Evolutionary conservation across 225 moss, liverwort and hornwort species (phyloP).

Genomic region (Pleurozium schreberi): DNA sequence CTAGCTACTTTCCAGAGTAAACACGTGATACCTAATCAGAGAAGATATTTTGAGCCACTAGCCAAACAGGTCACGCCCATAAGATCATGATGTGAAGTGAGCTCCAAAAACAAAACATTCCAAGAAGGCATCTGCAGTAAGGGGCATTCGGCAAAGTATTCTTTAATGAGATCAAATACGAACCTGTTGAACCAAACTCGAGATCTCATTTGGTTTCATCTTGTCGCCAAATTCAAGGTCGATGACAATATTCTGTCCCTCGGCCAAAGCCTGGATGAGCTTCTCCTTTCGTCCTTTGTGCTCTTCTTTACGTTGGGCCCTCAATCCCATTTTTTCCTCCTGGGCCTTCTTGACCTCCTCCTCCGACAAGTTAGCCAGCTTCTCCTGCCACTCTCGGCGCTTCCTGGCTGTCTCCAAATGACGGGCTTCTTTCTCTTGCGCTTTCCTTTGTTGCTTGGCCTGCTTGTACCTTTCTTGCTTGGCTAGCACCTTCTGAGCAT

Average conservation of each 20-base stretch:
- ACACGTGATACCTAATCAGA: not conserved
- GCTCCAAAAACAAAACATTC: not conserved
- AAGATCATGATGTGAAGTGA: not conserved
- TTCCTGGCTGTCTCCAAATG: conserved; percentile 72
- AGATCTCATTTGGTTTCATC: conserved; percentile 78
- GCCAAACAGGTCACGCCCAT: not conserved
- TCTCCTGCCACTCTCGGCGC: conserved; percentile 77
- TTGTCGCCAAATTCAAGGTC: conserved; percentile 85
- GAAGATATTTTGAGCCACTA: not conserved
- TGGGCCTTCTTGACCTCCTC: conserved; percentile 55
- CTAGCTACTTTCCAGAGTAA: not conserved
- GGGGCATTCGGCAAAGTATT: not conserved
- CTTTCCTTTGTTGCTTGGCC: conserved; percentile 50
- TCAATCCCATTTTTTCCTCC: conserved; percentile 40
- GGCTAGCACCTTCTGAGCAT: conserved; percentile 54
- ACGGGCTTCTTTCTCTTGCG: conserved; percentile 54
- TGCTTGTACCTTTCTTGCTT: conserved; percentile 61
- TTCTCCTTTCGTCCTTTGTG: conserved; percentile 61
- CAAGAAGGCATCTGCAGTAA: not conserved
- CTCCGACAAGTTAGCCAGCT: conserved; percentile 52
- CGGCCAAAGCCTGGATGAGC: conserved; percentile 48
- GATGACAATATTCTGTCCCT: conserved; percentile 80
- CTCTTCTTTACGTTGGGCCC: conserved; percentile 63
- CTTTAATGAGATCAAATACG: not conserved
- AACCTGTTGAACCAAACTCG: conserved; percentile 88